A percentile compares a stretch with the other conserved stretches of the same genome.
phyloP scores from a whole-genome alignment of 257 asterid species.

The Ballota nigra region DNA sequence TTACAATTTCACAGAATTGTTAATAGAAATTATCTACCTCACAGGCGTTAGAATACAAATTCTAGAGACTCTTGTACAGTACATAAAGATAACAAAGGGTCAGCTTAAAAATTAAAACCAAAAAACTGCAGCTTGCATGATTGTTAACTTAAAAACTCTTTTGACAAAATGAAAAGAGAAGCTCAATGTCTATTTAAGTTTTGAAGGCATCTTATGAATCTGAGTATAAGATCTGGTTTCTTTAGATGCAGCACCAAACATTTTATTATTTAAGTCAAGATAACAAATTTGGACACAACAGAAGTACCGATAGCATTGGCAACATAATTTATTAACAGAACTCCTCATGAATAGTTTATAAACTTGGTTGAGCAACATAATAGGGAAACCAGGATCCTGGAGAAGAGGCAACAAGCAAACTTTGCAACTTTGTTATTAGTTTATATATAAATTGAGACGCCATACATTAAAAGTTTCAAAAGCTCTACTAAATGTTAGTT shows the following conservation, averaged over 20 bases:
- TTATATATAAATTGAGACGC: too few relatives aligned
- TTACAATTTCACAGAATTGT: constrained; percentile 8
- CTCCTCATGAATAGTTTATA: too few relatives aligned
- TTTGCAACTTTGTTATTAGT: too few relatives aligned
- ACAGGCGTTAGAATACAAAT: background rate
- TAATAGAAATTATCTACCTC: background rate
- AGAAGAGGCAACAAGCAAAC: too few relatives aligned
- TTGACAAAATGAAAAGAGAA: background rate
- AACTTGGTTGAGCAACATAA: too few relatives aligned
- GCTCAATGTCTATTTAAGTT: background rate
- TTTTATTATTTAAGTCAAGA: too few relatives aligned
- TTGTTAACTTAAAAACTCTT: background rate
- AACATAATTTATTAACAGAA: too few relatives aligned
- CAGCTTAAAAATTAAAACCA: background rate
- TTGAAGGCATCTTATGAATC: background rate
- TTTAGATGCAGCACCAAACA: background rate
- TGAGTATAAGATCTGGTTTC: background rate
- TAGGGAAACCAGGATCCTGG: too few relatives aligned
- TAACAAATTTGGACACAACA: too few relatives aligned
- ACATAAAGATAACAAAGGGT: background rate
- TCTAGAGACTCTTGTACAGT: constrained; percentile 8
- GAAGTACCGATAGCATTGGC: too few relatives aligned
- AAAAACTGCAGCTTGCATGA: background rate
- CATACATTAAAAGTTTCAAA: too few relatives aligned
- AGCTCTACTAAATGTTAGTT: too few relatives aligned